phyloP scores from a whole-genome alignment of 164 flowering plant species.

The Taxillus chinensis region DNA sequence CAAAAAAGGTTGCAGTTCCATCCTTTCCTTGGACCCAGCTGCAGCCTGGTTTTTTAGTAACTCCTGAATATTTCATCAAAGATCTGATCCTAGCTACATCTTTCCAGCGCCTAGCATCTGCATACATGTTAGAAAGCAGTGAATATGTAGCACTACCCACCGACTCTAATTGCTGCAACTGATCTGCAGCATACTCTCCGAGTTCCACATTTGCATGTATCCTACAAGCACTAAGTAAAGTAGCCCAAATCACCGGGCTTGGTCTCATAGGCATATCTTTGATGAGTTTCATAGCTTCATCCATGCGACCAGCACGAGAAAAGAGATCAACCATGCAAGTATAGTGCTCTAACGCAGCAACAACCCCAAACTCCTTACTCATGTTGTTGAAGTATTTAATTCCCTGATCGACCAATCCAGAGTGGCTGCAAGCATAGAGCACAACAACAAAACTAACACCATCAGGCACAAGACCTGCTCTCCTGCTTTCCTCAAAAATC shows the following conservation, averaged over 20 bases:
- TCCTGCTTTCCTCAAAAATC: slow-evolving; percentile 46
- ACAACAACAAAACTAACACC: slow-evolving; percentile 62
- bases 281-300: slow-evolving; percentile 52
- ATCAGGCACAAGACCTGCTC: slow-evolving; percentile 42
- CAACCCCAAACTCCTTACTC: slow-evolving; percentile 44
- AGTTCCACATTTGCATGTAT: slow-evolving; percentile 56
- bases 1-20: slow-evolving; percentile 52
- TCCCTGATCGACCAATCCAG: slow-evolving; percentile 61
- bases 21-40: slow-evolving; percentile 74
- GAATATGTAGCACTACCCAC: slow-evolving; percentile 61
- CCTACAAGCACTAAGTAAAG: slow-evolving; percentile 69
- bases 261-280: slow-evolving; percentile 65
- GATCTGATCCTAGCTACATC: slow-evolving; percentile 65
- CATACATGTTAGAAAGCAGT: slow-evolving; percentile 76
- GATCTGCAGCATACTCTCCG: slow-evolving; percentile 50
- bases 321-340: slow-evolving; percentile 76
- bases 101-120: slow-evolving; percentile 72
- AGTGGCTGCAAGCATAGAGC: slow-evolving; percentile 82
- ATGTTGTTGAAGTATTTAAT: slow-evolving; percentile 40
- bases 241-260: slow-evolving; percentile 57
- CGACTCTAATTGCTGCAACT: slow-evolving; percentile 36
- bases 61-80: slow-evolving; percentile 59
- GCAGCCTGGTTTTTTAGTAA: slow-evolving; percentile 76
- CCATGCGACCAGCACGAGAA: slow-evolving; percentile 70
- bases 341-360: slow-evolving; percentile 56